These are phyloP conservation scores for Aspergillus sp. DNA, from an alignment of 2,329 filamentous ascomycete species.

Conservation along the genomic window DNA sequence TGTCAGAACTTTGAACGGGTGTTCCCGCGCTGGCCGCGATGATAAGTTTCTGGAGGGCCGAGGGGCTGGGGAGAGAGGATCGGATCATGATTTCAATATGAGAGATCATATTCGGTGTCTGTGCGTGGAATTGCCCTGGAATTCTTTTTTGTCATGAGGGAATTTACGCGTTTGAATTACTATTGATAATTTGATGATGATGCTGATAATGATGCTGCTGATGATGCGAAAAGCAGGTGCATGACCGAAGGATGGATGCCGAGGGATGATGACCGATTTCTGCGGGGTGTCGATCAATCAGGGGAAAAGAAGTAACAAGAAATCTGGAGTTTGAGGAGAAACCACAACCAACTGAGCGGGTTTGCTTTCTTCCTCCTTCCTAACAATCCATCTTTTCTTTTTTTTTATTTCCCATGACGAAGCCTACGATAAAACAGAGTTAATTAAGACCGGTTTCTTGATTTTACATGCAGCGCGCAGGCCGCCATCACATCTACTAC, in stretches of 20 bases:
- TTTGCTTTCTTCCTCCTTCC: neutral
- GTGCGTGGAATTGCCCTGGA: neutral
- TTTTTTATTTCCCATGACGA: too few relatives aligned
- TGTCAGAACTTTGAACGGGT: conserved; percentile 5
- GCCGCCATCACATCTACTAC: too few relatives aligned
- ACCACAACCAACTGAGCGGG: too few relatives aligned
- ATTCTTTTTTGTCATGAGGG: neutral
- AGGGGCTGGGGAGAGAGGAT: neutral
- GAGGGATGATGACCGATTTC: neutral
- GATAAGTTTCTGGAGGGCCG: neutral
- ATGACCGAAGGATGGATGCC: neutral
- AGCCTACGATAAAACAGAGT: too few relatives aligned
- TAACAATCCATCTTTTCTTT: too few relatives aligned
- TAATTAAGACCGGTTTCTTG: too few relatives aligned
- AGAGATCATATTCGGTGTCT: neutral
- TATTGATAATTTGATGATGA: too few relatives aligned
- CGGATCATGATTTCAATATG: neutral
- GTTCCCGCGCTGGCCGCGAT: conserved; percentile 8
- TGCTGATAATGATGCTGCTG: too few relatives aligned
- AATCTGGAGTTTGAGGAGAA: neutral
- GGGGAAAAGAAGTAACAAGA: neutral
- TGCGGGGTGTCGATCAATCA: conserved; percentile 13
- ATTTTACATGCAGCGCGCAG: too few relatives aligned
- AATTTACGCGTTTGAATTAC: too few relatives aligned
- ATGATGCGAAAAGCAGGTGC: neutral